Evolutionary conservation across 228 moss, liverwort and hornwort genomes (phyloP).

Genomic region (Sphagnum magellanicum): DNA sequence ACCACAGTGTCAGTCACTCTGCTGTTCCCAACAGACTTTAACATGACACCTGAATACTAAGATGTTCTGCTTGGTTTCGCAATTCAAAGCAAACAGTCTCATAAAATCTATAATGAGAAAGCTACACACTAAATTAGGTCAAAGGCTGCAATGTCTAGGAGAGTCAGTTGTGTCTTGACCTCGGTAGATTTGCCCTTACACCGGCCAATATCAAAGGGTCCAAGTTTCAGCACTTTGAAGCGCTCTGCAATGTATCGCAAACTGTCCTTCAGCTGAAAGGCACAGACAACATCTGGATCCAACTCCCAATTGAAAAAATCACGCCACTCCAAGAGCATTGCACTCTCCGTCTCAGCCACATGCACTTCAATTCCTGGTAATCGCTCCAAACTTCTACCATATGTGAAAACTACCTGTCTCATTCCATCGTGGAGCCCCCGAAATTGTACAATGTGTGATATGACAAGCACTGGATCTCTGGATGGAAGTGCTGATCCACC

Average conservation of each 20-base stretch:
- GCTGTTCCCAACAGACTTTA: no score
- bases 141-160: background rate
- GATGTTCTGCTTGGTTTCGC: no score
- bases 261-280: constrained; percentile 59
- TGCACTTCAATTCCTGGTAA: constrained; percentile 50
- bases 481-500: constrained; percentile 54
- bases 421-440: constrained; percentile 25
- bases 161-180: constrained; percentile 12
- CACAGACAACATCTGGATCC: constrained; percentile 60
- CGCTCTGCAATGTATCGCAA: constrained; percentile 48
- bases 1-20: no score
- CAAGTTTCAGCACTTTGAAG: constrained; percentile 52
- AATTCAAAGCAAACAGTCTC: no score
- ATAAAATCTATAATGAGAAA: no score
- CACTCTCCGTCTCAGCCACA: constrained; percentile 29
- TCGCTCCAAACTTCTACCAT: constrained; percentile 23
- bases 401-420: constrained; percentile 36
- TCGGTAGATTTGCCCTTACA: constrained; percentile 44
- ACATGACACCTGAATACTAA: no score
- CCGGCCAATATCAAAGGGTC: constrained; percentile 51
- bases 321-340: constrained; percentile 48
- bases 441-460: constrained; percentile 42
- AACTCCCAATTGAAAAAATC: constrained; percentile 47
- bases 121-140: no score
- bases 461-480: constrained; percentile 54